These are phyloP conservation scores for Saccharum hybrid DNA, from an alignment of 202 grass and related monocot genomes.

Conservation along the genomic window DNA sequence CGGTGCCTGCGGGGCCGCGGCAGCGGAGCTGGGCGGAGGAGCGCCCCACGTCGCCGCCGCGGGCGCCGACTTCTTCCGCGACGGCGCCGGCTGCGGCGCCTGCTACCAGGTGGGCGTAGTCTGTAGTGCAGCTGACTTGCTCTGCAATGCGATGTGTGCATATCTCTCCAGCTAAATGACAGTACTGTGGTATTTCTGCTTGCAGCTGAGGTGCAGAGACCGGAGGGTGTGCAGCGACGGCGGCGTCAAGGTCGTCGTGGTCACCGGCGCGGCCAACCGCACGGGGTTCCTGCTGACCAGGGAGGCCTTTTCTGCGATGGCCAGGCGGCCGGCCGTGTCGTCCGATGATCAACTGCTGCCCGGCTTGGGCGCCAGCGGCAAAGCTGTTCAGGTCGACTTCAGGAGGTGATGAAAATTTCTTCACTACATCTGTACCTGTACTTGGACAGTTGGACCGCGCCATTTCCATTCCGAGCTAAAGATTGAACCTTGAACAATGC, in stretches of 20 bases:
- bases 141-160: not conserved
- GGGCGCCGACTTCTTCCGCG: constrained; percentile 27
- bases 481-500: too few species aligned
- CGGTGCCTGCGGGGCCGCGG: constrained; percentile 48
- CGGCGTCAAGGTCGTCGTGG: constrained; percentile 63
- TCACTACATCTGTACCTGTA: too few species aligned
- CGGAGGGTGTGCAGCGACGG: constrained; percentile 38
- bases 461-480: too few species aligned
- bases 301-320: constrained; percentile 61
- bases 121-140: too few species aligned
- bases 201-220: constrained; percentile 65
- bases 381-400: constrained; percentile 51
- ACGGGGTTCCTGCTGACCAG: constrained; percentile 58
- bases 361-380: not conserved
- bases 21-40: constrained; percentile 6
- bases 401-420: constrained; percentile 67
- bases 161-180: too few species aligned
- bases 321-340: constrained; percentile 27
- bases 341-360: constrained; percentile 21
- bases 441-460: too few species aligned
- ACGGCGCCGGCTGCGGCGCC: constrained; percentile 44
- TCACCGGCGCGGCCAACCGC: constrained; percentile 38
- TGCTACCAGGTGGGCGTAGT: constrained; percentile 56
- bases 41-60: constrained; percentile 37
- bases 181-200: not conserved